phyloP scores from a whole-genome alignment of 2,329 filamentous ascomycete genomes.

The Blastomyces percursus region DNA sequence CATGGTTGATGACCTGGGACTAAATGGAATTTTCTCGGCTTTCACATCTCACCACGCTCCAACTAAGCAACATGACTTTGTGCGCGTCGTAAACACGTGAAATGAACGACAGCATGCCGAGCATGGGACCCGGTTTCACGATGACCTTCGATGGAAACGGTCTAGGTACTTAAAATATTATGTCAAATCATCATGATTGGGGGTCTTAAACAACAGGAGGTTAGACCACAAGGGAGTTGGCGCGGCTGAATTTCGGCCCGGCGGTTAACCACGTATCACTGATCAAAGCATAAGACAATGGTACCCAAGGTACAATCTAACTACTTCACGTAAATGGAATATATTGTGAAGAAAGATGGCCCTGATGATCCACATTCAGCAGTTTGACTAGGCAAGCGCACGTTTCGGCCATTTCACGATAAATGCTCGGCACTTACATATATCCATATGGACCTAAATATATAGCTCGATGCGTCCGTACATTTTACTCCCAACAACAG shows the following conservation, averaged over 20 bases:
- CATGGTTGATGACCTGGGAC: constrained; percentile 2
- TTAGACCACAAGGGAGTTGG: too few relatives aligned
- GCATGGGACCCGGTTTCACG: not conserved
- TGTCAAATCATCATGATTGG: too few relatives aligned
- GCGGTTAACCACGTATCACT: too few relatives aligned
- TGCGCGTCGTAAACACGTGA: not conserved
- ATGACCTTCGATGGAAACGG: not conserved
- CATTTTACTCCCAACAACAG: not conserved
- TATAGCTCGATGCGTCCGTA: not conserved
- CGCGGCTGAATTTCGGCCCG: too few relatives aligned
- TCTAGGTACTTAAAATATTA: not conserved
- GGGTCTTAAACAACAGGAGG: too few relatives aligned
- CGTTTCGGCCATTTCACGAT: not conserved
- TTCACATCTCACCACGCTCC: not conserved
- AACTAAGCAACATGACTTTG: not conserved
- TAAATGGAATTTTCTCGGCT: not conserved
- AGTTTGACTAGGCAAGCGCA: not conserved
- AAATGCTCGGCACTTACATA: not conserved
- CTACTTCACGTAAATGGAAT: too few relatives aligned
- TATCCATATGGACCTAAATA: too few relatives aligned
- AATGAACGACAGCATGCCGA: not conserved
- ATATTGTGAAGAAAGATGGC: too few relatives aligned
- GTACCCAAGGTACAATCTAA: too few relatives aligned
- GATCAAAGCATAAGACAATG: too few relatives aligned
- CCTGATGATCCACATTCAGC: not conserved